Evolutionary conservation across 2,329 filamentous ascomycete species (phyloP).

Genomic region (Fusarium graminum): DNA sequence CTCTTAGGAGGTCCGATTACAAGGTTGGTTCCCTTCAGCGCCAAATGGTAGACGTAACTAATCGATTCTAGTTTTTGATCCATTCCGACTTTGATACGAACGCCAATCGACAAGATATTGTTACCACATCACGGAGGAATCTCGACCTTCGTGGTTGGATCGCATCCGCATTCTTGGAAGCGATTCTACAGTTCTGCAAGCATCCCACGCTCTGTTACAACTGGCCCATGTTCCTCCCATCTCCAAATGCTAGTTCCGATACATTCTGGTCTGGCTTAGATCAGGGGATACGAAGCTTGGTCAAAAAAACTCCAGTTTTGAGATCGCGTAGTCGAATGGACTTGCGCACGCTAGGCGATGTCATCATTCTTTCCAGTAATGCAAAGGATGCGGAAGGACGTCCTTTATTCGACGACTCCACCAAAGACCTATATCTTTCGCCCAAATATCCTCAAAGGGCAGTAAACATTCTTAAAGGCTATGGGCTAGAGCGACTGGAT

Average conservation of each 20-base stretch:
- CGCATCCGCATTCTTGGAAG: background rate
- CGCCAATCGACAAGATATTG: slow-evolving; percentile 23
- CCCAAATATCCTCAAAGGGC: slow-evolving; percentile 1
- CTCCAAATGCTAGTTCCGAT: background rate
- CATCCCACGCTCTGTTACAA: slow-evolving; percentile 28
- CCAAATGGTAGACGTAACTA: background rate
- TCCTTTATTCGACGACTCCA: slow-evolving; percentile 22
- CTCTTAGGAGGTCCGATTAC: background rate
- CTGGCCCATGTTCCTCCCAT: slow-evolving; percentile 36
- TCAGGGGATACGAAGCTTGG: background rate
- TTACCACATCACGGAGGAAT: slow-evolving; percentile 28
- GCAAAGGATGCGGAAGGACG: background rate
- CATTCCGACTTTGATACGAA: slow-evolving; percentile 35
- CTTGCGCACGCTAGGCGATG: slow-evolving; percentile 2
- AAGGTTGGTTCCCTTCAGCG: background rate
- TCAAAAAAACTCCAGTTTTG: background rate
- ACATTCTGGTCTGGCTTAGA: slow-evolving; percentile 30
- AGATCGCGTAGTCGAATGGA: background rate
- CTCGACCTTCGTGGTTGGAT: slow-evolving; percentile 4
- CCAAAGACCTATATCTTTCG: slow-evolving; percentile 24
- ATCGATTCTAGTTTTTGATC: slow-evolving; percentile 32
- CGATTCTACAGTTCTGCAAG: slow-evolving; percentile 5
- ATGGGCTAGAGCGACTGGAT: background rate
- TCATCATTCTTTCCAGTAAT: background rate
- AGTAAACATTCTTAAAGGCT: background rate